These are phyloP conservation scores for Trichoderma gracile DNA, from an alignment of 2,329 filamentous ascomycete species.

Conservation along the genomic window DNA sequence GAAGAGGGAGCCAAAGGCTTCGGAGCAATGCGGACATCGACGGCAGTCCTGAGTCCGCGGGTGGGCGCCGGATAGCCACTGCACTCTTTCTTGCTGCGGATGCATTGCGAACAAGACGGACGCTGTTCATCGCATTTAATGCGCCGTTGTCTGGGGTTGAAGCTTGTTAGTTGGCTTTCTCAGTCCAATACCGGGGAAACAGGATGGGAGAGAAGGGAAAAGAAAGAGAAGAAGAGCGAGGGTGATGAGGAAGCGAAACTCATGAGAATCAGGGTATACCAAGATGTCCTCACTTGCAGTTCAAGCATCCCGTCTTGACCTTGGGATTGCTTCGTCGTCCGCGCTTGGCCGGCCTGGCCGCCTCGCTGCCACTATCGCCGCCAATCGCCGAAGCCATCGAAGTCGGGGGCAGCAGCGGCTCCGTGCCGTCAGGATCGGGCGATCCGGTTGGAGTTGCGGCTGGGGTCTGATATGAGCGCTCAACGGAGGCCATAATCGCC, in stretches of 20 bases:
- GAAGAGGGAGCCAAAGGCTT: constrained; percentile 39
- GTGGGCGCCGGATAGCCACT: constrained; percentile 62
- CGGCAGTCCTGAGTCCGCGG: constrained; percentile 48
- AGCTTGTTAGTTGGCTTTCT: not conserved
- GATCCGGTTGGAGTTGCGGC: constrained; percentile 21
- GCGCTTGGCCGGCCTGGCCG: constrained; percentile 40
- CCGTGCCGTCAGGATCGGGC: constrained; percentile 3
- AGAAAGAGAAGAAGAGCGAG: not conserved
- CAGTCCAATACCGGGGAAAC: no score
- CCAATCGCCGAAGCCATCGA: not conserved
- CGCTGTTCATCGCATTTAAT: constrained; percentile 68
- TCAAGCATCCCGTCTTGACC: constrained; percentile 66
- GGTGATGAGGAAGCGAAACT: not conserved
- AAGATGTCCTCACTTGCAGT: constrained; percentile 62
- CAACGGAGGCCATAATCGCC: not conserved
- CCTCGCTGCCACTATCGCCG: not conserved
- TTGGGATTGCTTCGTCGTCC: constrained; percentile 59
- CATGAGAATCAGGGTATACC: not conserved
- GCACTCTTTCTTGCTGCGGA: constrained; percentile 59
- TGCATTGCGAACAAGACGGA: constrained; percentile 61
- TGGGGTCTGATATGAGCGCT: constrained; percentile 23
- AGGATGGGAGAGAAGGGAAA: not conserved
- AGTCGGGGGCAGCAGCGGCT: not conserved
- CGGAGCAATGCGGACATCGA: constrained; percentile 53
- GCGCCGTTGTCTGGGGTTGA: constrained; percentile 53